phyloP scores from a whole-genome alignment of 2,329 filamentous ascomycete species.

The Exophiala lecanii-corni region DNA sequence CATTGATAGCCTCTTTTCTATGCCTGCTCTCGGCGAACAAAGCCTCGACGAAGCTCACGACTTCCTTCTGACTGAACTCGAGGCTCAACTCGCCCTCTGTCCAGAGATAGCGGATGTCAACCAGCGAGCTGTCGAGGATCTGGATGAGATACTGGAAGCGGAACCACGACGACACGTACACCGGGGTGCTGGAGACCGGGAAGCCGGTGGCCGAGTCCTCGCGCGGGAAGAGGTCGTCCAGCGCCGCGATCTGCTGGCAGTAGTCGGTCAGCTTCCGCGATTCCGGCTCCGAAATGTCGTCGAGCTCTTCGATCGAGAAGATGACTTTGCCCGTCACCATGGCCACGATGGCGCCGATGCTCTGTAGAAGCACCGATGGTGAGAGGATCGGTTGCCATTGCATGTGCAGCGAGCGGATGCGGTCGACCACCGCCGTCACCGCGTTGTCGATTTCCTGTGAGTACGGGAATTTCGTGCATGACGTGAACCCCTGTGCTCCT shows the following conservation, averaged over 20 bases:
- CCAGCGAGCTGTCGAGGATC: slow-evolving; percentile 58
- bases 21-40: slow-evolving; percentile 60
- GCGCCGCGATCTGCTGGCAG: slow-evolving; percentile 51
- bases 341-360: slow-evolving; percentile 54
- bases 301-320: slow-evolving; percentile 57
- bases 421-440: slow-evolving; percentile 53
- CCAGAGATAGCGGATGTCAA: slow-evolving; percentile 64
- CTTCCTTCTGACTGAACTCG: slow-evolving; percentile 58
- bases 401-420: slow-evolving; percentile 52
- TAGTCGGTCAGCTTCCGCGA: slow-evolving; percentile 55
- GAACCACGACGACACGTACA: slow-evolving; percentile 61
- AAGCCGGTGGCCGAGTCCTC: slow-evolving; percentile 22
- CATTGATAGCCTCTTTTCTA: slow-evolving; percentile 53
- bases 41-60: slow-evolving; percentile 59
- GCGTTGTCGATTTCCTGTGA: slow-evolving; percentile 57
- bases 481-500: slow-evolving; percentile 57
- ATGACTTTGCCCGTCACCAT: slow-evolving; percentile 57
- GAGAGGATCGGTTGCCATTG: slow-evolving; percentile 57
- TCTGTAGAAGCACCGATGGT: slow-evolving; percentile 57
- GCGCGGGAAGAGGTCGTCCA: slow-evolving; percentile 51
- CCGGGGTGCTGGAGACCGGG: slow-evolving; percentile 50
- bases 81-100: slow-evolving; percentile 58
- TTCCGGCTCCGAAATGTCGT: slow-evolving; percentile 60
- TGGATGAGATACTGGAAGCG: slow-evolving; percentile 62
- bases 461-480: slow-evolving; percentile 56